Evolutionary conservation across 2,329 filamentous ascomycete species (phyloP), one percentile per base, ranked within the genome.

Genomic region (Cercospora sojina): DNA sequence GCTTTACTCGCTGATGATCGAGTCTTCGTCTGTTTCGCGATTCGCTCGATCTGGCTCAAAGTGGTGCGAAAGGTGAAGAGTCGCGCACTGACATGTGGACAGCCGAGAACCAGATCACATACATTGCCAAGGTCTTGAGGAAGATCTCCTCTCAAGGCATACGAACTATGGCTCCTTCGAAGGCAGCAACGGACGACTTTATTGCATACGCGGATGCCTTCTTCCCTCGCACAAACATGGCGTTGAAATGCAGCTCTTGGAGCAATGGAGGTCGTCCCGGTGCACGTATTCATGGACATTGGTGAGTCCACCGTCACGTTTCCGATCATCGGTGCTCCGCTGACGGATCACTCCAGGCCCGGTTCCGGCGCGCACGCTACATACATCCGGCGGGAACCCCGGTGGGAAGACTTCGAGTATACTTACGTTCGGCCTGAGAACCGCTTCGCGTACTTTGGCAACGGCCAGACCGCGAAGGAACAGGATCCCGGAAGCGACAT

Each of bases 171-270:
- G 75, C 77, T 1, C 88, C 89, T 0, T 84, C 83, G 0, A 81
- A 82, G 56, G 79, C 80, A 31, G 90, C 90, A 0, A 80, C 89
- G 0, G 88, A 77, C 55, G 74, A 71, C 23, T 71, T 70, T n/a
- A 61, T 71, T 12, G 64, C 43, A 12, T 76, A 73, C 56, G 69
- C 69, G 53, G 83, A 85, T 67, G 77, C 77, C 0, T 85, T 84
- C 73, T 84, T 83, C 70, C 81, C 82, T 0, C 80, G 79, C 13
- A 85, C 83, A 2, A 83, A 85, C 41, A 76, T 89, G 60, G 82
- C 83, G 0, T 86, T 89, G 62, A 85, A 86, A 64, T 92, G 90
- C 75, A 87, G 85, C 43, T 89, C 86, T 0, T 92, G 90, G 90
- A 90, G 90, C 66, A 92, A 92, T 67, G 87, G 89, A 12, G 87